These are phyloP conservation scores for Marasmius oreades DNA, from an alignment of 1,284 basidiomycete species.

Conservation along the genomic window DNA sequence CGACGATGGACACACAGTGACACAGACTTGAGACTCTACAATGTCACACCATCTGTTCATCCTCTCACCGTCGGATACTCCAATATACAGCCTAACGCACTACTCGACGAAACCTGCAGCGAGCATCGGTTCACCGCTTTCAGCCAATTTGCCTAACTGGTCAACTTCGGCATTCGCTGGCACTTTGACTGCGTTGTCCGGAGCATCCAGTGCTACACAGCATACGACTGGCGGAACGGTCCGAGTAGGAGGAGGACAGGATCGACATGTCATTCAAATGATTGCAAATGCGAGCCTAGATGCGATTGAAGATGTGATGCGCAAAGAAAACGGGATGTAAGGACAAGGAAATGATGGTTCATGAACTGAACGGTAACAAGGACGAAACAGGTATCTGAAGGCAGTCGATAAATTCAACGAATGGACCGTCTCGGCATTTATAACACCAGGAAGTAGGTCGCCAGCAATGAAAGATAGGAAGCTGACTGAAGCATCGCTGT, in stretches of 20 bases:
- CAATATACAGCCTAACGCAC: slow-evolving; percentile 76
- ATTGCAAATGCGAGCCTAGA: slow-evolving; percentile 93
- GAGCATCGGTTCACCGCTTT: slow-evolving; percentile 58
- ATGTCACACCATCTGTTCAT: slow-evolving; percentile 86
- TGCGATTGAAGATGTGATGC: slow-evolving; percentile 87
- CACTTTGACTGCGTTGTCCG: slow-evolving; percentile 79
- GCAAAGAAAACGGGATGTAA: slow-evolving; percentile 82
- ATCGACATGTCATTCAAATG: slow-evolving; percentile 94
- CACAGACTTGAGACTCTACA: slow-evolving; percentile 1
- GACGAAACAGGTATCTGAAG: slow-evolving; percentile 76
- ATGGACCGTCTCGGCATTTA: slow-evolving; percentile 93
- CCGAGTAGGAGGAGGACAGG: slow-evolving; percentile 69
- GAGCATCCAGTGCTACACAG: slow-evolving; percentile 71
- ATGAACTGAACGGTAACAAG: slow-evolving; percentile 16
- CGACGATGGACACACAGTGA: not conserved
- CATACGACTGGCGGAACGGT: slow-evolving; percentile 60
- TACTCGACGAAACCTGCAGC: slow-evolving; percentile 70
- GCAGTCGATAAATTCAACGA: slow-evolving; percentile 95
- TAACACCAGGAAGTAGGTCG: slow-evolving; percentile 86
- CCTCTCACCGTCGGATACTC: slow-evolving; percentile 79
- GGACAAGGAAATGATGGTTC: slow-evolving; percentile 26
- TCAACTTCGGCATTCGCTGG: slow-evolving; percentile 84
- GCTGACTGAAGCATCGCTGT: slow-evolving; percentile 21
- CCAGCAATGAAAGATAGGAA: not conserved
- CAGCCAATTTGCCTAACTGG: slow-evolving; percentile 80